phyloP scores from a whole-genome alignment of 2,329 filamentous ascomycete species.

The Graphium sp. region DNA sequence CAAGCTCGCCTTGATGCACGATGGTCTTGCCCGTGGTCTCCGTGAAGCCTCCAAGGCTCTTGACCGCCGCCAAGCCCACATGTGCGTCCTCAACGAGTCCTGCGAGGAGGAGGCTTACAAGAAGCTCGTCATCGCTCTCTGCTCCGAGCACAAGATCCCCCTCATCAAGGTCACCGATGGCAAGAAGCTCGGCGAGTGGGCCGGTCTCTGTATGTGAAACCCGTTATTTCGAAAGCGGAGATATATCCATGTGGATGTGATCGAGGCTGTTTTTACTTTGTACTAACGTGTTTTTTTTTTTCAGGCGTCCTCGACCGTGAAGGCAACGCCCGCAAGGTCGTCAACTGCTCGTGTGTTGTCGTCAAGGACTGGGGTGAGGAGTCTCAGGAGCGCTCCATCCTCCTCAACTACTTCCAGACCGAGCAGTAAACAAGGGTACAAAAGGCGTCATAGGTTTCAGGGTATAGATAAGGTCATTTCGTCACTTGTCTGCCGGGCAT shows the following conservation, averaged over 20 bases:
- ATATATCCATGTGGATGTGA: background rate
- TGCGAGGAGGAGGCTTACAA: slow-evolving; percentile 99
- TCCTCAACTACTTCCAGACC: slow-evolving; percentile 99
- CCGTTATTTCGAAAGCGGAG: too few relatives aligned
- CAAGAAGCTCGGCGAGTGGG: slow-evolving; percentile 99
- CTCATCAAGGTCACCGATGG: slow-evolving; percentile 99
- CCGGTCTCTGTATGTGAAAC: slow-evolving; percentile 79
- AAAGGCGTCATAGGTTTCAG: slow-evolving; percentile 8
- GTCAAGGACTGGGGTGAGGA: slow-evolving; percentile 99
- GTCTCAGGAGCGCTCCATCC: slow-evolving; percentile 94
- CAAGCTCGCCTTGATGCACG: slow-evolving; percentile 98
- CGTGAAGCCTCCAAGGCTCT: slow-evolving; percentile 98
- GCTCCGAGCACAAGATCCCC: slow-evolving; percentile 99
- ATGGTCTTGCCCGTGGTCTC: slow-evolving; percentile 95
- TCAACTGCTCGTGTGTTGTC: slow-evolving; percentile 99
- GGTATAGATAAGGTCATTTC: slow-evolving; percentile 23
- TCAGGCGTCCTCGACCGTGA: slow-evolving; percentile 95
- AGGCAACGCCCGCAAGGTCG: slow-evolving; percentile 98
- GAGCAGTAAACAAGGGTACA: slow-evolving; percentile 38
- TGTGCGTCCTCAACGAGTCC: slow-evolving; percentile 99
- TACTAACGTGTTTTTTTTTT: slow-evolving; percentile 14
- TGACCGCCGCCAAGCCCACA: slow-evolving; percentile 96
- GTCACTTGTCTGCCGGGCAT: too few relatives aligned
- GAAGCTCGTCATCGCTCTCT: slow-evolving; percentile 98
- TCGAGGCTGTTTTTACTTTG: background rate